Conservation (phyloP, 2,329 filamentous ascomycete species). For the Epicoccum nigrum region DNA sequence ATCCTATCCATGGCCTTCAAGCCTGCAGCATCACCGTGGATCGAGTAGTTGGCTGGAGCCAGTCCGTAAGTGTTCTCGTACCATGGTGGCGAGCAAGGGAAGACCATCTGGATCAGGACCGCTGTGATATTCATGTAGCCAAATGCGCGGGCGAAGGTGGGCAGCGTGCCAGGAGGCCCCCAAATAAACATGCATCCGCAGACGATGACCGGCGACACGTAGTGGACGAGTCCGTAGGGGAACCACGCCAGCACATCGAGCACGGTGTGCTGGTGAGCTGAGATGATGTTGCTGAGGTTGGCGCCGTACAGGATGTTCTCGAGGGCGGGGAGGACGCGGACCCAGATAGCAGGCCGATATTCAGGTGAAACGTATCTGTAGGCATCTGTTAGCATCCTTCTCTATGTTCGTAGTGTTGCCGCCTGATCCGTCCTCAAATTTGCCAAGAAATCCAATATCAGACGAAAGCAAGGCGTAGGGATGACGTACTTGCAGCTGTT, state of each 20-base stretch:
- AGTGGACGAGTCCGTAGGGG: slow-evolving; percentile 90
- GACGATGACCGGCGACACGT: slow-evolving; percentile 81
- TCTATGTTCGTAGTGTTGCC: neutral
- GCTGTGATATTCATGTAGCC: slow-evolving; percentile 91
- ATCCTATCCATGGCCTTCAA: slow-evolving; percentile 86
- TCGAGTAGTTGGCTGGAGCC: slow-evolving; percentile 89
- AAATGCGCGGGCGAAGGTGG: slow-evolving; percentile 84
- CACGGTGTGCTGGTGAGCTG: slow-evolving; percentile 81
- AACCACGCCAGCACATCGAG: slow-evolving; percentile 92
- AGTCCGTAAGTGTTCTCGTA: slow-evolving; percentile 93
- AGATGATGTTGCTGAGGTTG: slow-evolving; percentile 94
- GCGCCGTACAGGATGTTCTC: slow-evolving; percentile 97
- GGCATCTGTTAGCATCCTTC: slow-evolving; percentile 21
- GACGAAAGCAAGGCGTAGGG: slow-evolving; percentile 7
- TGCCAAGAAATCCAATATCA: slow-evolving; percentile 3
- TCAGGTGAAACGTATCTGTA: slow-evolving; percentile 84
- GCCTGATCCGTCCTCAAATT: slow-evolving; percentile 7
- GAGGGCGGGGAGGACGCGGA: slow-evolving; percentile 88
- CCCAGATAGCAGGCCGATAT: slow-evolving; percentile 92
- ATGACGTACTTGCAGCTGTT: slow-evolving; percentile 85
- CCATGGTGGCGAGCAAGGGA: slow-evolving; percentile 95
- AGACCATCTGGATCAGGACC: slow-evolving; percentile 85
- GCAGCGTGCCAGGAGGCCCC: slow-evolving; percentile 81
- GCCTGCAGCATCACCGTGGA: slow-evolving; percentile 86
- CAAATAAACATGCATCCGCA: slow-evolving; percentile 84